Conservation (phyloP, 805 yeast species). For the Metschnikowia gelsemii region DNA sequence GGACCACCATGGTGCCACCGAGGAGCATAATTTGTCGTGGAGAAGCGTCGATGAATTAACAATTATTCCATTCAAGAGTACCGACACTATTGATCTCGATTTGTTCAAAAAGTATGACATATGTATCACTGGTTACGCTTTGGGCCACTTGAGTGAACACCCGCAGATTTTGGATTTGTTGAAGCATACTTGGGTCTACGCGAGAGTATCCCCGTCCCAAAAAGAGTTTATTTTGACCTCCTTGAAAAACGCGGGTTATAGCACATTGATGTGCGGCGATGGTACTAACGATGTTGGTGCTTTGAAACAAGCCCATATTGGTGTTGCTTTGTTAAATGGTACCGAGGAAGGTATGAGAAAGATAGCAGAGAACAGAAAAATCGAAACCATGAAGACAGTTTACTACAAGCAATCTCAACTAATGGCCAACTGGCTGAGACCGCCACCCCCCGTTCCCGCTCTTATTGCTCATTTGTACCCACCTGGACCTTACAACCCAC, state of each 20-base stretch:
- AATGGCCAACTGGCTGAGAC: constrained; percentile 78
- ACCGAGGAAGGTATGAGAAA: constrained; percentile 92
- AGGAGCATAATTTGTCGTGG: constrained; percentile 68
- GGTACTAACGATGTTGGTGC: constrained; percentile 99
- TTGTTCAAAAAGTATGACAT: constrained; percentile 72
- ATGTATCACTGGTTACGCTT: constrained; percentile 91
- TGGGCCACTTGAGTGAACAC: constrained; percentile 63
- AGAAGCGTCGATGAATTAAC: constrained; percentile 77
- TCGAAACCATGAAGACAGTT: constrained; percentile 60
- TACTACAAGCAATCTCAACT: constrained; percentile 83
- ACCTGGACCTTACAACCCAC: constrained; percentile 90
- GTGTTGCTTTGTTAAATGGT: constrained; percentile 96
- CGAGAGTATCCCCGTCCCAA: constrained; percentile 95
- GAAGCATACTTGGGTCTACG: constrained; percentile 93
- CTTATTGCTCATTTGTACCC: constrained; percentile 94
- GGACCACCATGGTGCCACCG: constrained; percentile 51
- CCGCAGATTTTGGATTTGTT: constrained; percentile 69
- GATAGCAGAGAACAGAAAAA: constrained; percentile 74
- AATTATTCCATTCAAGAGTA: constrained; percentile 63
- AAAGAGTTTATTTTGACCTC: constrained; percentile 87
- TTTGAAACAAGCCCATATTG: constrained; percentile 95
- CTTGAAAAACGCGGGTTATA: constrained; percentile 84
- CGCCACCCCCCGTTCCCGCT: constrained; percentile 79
- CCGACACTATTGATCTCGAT: constrained; percentile 52
- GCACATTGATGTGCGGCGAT: constrained; percentile 98